A percentile compares a stretch with the other conserved stretches of the same genome.
Conservation (phyloP, 2,329 filamentous ascomycete genomes). For the Alternaria triticina region DNA sequence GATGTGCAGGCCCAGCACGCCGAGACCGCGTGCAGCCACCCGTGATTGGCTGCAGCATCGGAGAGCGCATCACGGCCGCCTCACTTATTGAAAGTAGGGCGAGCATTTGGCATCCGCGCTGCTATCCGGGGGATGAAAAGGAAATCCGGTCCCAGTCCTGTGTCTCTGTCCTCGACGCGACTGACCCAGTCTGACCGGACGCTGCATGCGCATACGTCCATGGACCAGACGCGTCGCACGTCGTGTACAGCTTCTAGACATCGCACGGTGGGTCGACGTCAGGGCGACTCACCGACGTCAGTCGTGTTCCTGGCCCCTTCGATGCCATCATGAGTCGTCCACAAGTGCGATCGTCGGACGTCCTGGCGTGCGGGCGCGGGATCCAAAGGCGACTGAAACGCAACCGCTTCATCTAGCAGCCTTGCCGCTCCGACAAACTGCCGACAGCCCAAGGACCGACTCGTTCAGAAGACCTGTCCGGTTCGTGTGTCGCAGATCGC, state of each 20-base stretch:
- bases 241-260: neutral
- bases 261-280: neutral
- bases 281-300: neutral
- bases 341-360: neutral
- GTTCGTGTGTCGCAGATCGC: neutral
- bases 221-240: neutral
- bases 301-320: neutral
- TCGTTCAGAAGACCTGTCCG: neutral
- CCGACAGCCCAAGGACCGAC: neutral
- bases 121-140: constrained; percentile 18
- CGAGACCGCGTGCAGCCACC: constrained; percentile 20
- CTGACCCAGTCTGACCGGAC: constrained; percentile 16
- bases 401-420: constrained; percentile 7
- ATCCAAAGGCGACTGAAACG: constrained; percentile 3
- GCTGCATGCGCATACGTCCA: neutral
- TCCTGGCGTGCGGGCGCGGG: neutral
- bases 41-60: constrained; percentile 33
- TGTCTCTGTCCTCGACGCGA: constrained; percentile 9
- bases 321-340: neutral
- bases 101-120: constrained; percentile 23
- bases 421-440: constrained; percentile 7
- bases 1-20: constrained; percentile 23
- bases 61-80: constrained; percentile 34
- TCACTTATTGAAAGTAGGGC: constrained; percentile 43
- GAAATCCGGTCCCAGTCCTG: constrained; percentile 8